Base-by-base conservation (phyloP, 177 flowering plant genomes). In the Vitis hybrid region DNA sequence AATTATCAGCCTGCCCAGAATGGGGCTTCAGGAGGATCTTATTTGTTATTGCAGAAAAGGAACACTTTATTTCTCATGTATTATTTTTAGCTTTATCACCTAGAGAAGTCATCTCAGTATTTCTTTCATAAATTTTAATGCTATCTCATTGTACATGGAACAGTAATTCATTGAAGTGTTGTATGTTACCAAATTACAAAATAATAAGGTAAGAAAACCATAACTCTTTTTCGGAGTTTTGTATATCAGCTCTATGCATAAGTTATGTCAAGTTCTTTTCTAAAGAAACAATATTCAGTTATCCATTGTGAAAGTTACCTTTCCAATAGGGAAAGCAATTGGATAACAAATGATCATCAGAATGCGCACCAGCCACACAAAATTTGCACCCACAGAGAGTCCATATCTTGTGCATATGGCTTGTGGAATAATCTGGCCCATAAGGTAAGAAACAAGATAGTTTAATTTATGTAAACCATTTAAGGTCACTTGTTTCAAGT, bases 331-430 rank as follows among this genome's bases (percentile, higher is more conserved):
- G 60, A 74, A 89, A 53, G 94, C 78, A 77, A 89, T 79, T 51
- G 94, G 94, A 73, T 81, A 89, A 71, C 92, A 88, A 50, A 89
- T 68, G 22, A 84, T 73, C 92, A 89, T 87, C 77, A 89, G 60
- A 65, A 86, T 73, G 2, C 87, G 87, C 18, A 89, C 90, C 39
- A 89, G 88, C 86, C 92, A 81, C 31, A 84, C 80, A 62, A 86
- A 85, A 75, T 85, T 88, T 3, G 89, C 89, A 58, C 92, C 88
- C 22, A 90, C 89, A 33, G 86, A 71, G n/a, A 89, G 82, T 71
- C 84, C 87, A 77, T 82, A 78, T 66, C 78, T 76, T 39, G 86
- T 50, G 59, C 86, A 83, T 45, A 83, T 74, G 16, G 86, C 80
- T 79, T 83, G 86, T 65, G 86, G 86, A 62, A 83, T 83, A 49